Base-by-base conservation (phyloP, 257 asterid genomes). In the Ehretia macrophylla region DNA sequence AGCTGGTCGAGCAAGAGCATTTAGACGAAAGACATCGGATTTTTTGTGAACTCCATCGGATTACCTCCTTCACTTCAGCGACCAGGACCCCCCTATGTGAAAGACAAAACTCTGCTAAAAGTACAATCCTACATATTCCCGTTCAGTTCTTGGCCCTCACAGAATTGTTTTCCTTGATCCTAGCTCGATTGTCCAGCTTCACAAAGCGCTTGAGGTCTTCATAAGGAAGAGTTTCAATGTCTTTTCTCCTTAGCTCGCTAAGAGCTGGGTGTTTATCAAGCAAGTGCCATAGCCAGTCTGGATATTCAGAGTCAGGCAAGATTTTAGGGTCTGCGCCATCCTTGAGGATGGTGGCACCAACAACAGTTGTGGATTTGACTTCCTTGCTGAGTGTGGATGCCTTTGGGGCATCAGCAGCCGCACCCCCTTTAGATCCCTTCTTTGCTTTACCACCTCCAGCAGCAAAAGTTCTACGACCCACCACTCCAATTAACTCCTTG, bases 131-230 rank as follows among this genome's bases (percentile, higher is more conserved):
- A 20, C n/a, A 52, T 16, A 52, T 20, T 52, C 20, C 17, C 32
- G n/a, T 19, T 71, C 27, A 54, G 46, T 59, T 71, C 72, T 89
- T 92, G 70, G 97, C 96, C 83, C 61, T 89, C 4, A 74, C 44
- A 51, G 93, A 68, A 55, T 86, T 89, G 67, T 93, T 93, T 78
- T 83, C 97, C 81, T 89, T 93, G 79, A 93, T 93, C 81, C 86
- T 71, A 8, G 94, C 87, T 62, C 99, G 94, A 71, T 80, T 92
- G 73, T 92, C 99, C 74, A 92, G 85, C 80, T 92, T 93, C 58
- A 86, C 96, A 68, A 84, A 83, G 38, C 97, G 90, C 65, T 85
- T 89, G 56, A 93, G 81, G 47, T 86, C 97, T 12, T 86, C 96
- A 4, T 60, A 86, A 4, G 91, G 87, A 61, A 92, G 94, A 19